A percentile compares a stretch with the other conserved stretches of the same genome.
Evolutionary conservation across 352 stramenopile genomes (phyloP).

Genomic region (Pythium phragmiticola): DNA sequence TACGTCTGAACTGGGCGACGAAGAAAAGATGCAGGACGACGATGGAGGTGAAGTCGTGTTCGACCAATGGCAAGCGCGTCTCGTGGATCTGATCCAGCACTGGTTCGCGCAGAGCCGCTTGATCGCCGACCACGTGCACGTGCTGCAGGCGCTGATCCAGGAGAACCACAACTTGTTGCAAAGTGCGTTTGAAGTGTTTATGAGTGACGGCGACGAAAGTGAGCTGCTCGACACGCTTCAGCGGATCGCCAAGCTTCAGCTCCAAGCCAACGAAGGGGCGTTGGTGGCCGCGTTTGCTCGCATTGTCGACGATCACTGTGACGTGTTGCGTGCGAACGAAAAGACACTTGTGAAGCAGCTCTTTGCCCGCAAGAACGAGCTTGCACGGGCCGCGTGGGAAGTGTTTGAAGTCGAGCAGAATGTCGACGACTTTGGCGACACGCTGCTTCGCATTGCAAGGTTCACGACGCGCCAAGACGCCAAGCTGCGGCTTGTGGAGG

Average conservation of each 20-base stretch:
- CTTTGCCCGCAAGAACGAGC: slow-evolving; percentile 42
- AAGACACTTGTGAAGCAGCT: slow-evolving; percentile 47
- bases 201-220: slow-evolving; percentile 49
- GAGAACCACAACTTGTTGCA: slow-evolving; percentile 66
- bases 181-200: slow-evolving; percentile 71
- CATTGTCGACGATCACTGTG: slow-evolving; percentile 41
- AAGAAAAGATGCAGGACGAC: slow-evolving; percentile 41
- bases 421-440: slow-evolving; percentile 44
- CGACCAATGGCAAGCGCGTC: slow-evolving; percentile 46
- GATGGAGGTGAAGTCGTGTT: slow-evolving; percentile 1
- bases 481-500: slow-evolving; percentile 50
- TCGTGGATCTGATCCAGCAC: slow-evolving; percentile 43
- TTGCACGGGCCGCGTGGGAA: slow-evolving; percentile 52
- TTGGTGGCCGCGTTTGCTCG: slow-evolving; percentile 31
- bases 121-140: slow-evolving; percentile 32
- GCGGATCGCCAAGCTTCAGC: slow-evolving; percentile 65
- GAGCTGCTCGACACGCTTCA: slow-evolving; percentile 74
- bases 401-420: slow-evolving; percentile 49
- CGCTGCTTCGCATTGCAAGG: slow-evolving; percentile 48
- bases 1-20: slow-evolving; percentile 57
- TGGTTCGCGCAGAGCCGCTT: slow-evolving; percentile 42
- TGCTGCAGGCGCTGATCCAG: slow-evolving; percentile 42
- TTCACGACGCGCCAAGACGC: slow-evolving; percentile 51
- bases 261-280: slow-evolving; percentile 42
- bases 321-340: slow-evolving; percentile 31